phyloP scores from a whole-genome alignment of 139 green algal genomes.

The Chlamydomonas incerta region DNA sequence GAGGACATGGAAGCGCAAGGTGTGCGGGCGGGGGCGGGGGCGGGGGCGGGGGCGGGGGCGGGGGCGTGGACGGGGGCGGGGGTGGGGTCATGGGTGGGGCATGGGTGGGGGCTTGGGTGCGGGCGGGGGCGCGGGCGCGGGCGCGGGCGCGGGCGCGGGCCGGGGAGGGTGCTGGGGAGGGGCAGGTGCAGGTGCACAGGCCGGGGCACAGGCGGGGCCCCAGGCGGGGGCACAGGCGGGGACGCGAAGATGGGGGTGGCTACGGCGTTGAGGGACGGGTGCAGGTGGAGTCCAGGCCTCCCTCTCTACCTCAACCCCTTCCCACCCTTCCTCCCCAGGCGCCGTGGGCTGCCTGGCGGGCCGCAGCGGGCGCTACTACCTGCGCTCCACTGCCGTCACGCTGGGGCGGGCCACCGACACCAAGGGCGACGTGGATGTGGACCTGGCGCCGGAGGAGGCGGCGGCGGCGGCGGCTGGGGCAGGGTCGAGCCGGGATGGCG shows the following conservation, averaged over 20 bases:
- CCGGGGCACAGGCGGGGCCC: no score
- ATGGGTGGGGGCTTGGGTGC: no score
- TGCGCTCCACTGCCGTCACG: conserved; percentile 48
- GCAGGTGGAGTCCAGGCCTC: no score
- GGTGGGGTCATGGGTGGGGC: neutral
- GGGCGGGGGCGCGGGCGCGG: no score
- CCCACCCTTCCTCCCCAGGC: neutral
- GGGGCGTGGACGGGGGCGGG: neutral
- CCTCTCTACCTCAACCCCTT: neutral
- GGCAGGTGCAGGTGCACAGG: no score
- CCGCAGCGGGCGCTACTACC: conserved; percentile 39
- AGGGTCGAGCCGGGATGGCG: neutral
- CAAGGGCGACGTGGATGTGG: conserved; percentile 66
- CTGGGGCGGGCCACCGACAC: conserved; percentile 53
- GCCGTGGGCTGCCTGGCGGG: conserved; percentile 59
- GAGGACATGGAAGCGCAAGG: conserved; percentile 44
- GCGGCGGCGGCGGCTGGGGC: neutral
- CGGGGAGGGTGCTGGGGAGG: no score
- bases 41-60: no score
- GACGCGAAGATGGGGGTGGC: no score
- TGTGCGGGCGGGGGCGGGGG: neutral
- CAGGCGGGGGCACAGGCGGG: no score
- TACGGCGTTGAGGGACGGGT: no score
- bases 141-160: neutral
- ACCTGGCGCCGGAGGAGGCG: conserved; percentile 55